Percentiles rank a stretch among this genome's conserved stretches.
Evolutionary conservation across 1,284 basidiomycete species (phyloP).

Genomic region (Irpex sp.): DNA sequence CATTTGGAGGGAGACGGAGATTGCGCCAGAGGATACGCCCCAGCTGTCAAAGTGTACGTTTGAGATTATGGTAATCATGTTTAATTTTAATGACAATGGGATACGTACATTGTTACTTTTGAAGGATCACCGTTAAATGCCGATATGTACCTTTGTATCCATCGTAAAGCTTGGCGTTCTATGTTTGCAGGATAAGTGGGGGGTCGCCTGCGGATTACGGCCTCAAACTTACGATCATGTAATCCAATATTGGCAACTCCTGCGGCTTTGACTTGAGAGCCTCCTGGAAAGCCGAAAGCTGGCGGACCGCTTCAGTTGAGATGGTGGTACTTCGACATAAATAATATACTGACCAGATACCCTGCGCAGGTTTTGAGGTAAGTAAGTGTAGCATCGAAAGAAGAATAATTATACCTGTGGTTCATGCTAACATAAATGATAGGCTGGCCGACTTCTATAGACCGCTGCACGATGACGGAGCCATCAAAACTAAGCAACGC

Average conservation of each 20-base stretch:
- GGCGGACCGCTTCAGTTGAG: not conserved
- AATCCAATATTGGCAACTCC: slow-evolving; percentile 34
- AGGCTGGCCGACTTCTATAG: slow-evolving; percentile 26
- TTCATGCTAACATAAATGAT: slow-evolving; percentile 24
- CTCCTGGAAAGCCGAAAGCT: slow-evolving; percentile 30
- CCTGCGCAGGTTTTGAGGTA: not conserved
- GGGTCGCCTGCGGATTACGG: not conserved
- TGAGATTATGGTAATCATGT: not conserved
- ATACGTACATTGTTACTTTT: slow-evolving; percentile 25
- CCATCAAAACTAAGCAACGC: slow-evolving; percentile 10
- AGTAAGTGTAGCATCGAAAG: not conserved
- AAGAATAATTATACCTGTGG: slow-evolving; percentile 14
- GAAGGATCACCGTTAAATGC: slow-evolving; percentile 36
- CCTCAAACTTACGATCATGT: slow-evolving; percentile 24
- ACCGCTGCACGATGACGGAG: slow-evolving; percentile 37
- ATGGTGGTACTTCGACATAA: no score
- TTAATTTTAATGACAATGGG: not conserved
- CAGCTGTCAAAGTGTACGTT: slow-evolving; percentile 18
- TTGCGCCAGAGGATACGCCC: slow-evolving; percentile 35
- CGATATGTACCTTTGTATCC: slow-evolving; percentile 36
- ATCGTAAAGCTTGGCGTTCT: slow-evolving; percentile 30
- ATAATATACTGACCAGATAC: not conserved
- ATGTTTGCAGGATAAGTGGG: not conserved
- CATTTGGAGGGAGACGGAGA: slow-evolving; percentile 26
- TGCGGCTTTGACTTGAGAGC: slow-evolving; percentile 28